Evolutionary conservation across 106 monocot species (phyloP).

Genomic region (Phalaenopsis aphrodite): DNA sequence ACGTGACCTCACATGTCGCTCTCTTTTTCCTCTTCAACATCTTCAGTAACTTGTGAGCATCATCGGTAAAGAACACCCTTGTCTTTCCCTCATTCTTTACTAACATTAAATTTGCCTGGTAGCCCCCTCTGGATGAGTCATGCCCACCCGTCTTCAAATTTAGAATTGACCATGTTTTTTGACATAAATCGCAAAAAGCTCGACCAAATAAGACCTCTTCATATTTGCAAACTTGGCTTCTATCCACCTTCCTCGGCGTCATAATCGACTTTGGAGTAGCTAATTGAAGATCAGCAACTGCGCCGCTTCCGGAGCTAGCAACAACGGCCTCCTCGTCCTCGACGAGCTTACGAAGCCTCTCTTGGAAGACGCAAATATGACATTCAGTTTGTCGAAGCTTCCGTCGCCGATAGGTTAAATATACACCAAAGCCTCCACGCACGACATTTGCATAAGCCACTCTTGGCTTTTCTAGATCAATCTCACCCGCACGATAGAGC

Average conservation of each 20-base stretch:
- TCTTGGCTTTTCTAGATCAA: too few relatives aligned
- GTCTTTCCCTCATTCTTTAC: too few relatives aligned
- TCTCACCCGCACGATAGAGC: too few relatives aligned
- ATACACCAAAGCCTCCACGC: slow-evolving; percentile 63
- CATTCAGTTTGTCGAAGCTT: slow-evolving; percentile 84
- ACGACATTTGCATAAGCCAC: slow-evolving; percentile 20
- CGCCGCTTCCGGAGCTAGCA: background rate
- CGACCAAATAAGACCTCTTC: background rate
- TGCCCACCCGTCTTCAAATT: too few relatives aligned
- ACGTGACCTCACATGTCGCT: too few relatives aligned
- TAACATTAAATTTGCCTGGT: too few relatives aligned
- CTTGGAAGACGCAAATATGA: slow-evolving; percentile 57
- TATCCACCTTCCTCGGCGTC: background rate
- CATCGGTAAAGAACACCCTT: too few relatives aligned
- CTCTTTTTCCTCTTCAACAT: too few relatives aligned
- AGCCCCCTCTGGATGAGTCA: too few relatives aligned
- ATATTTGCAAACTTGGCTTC: background rate
- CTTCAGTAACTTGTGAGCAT: too few relatives aligned
- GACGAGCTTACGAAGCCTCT: slow-evolving; percentile 45
- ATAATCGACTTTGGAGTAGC: background rate
- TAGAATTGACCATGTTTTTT: too few relatives aligned
- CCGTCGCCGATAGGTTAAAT: slow-evolving; percentile 50
- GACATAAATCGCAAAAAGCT: too few relatives aligned
- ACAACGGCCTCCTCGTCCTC: slow-evolving; percentile 40
- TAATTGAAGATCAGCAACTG: background rate